Base-by-base conservation (phyloP, 2,329 filamentous ascomycete species). In the Colletotrichum sojae region DNA sequence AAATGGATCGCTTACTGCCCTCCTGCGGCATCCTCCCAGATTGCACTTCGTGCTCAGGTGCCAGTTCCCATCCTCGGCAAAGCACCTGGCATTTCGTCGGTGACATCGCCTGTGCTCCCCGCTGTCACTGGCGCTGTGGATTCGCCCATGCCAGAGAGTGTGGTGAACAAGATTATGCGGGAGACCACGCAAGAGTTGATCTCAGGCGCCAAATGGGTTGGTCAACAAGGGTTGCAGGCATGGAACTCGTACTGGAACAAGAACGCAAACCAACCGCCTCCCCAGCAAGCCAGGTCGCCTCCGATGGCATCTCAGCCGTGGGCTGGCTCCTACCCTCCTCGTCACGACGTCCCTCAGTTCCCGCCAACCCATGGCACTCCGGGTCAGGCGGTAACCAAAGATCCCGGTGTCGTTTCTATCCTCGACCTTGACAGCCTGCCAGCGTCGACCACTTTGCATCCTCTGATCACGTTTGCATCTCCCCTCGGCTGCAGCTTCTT, bases 191-290 rank as follows among this genome's bases (percentile, higher is more conserved):
- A 95, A 75, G 92, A 94, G 75, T 83, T 94, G 49, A 92, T 94
- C 51, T 90, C 92, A 67, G 90, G 91, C 20, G 92, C 90, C 27
- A 91, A 88, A 72, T 94, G 92, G 90, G 88, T 94, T 63, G 90
- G 92, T 3, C 92, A 94, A 75, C 92, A 94, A 76, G 90, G 93
- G 22, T 85, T 90, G 75, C 91, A 94, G 76, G 91, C 91, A 10
- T 94, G 92, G 88, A 94, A 94, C 75, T 91, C 87, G 75, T 95
- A 96, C 80, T 94, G 92, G 89, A 94, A 92, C 75, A 85, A 88
- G 76, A 77, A 83, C 67, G 72, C 83, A 55, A 78, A 74, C 63
- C 84, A 84, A 71, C 81, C 83, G 72, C 79, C 81, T 79, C 79
- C 77, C 73, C 81, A 83, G 71, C 79, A 81, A 79, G 79, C 77